phyloP scores from a whole-genome alignment of 148 eudicot species.

The Amaranthus hypochondriacus region DNA sequence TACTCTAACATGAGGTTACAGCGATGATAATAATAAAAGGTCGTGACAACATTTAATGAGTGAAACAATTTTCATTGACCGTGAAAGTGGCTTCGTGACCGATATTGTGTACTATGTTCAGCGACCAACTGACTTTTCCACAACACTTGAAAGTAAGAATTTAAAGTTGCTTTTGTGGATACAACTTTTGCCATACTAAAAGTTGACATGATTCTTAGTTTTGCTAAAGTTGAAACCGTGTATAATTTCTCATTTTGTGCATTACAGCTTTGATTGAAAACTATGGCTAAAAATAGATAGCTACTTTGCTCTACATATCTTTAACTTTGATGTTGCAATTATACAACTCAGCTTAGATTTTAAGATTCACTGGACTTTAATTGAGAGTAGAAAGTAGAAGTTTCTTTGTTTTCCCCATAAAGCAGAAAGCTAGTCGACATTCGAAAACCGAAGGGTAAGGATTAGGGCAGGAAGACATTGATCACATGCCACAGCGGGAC shows the following conservation, averaged over 20 bases:
- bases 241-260: constrained; percentile 2
- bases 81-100: too few species aligned
- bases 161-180: constrained; percentile 3
- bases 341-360: background rate
- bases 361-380: constrained; percentile 11
- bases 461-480: constrained; percentile 15
- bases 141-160: constrained; percentile 1
- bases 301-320: background rate
- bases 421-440: background rate
- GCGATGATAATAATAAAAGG: too few species aligned
- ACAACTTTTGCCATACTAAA: constrained; percentile 20
- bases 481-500: constrained; percentile 5
- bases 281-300: constrained; percentile 14
- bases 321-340: background rate
- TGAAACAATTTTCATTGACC: too few species aligned
- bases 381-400: constrained; percentile 11
- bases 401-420: background rate
- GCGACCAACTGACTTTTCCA: constrained; percentile 11
- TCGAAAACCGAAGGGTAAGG: background rate
- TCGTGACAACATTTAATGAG: too few species aligned
- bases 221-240: constrained; percentile 22
- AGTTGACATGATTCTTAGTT: constrained; percentile 15
- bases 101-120: background rate
- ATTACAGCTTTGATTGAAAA: constrained; percentile 26
- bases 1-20: too few species aligned